phyloP scores from a whole-genome alignment of 23 red algal genomes.

The Gracilaria gracilis region DNA sequence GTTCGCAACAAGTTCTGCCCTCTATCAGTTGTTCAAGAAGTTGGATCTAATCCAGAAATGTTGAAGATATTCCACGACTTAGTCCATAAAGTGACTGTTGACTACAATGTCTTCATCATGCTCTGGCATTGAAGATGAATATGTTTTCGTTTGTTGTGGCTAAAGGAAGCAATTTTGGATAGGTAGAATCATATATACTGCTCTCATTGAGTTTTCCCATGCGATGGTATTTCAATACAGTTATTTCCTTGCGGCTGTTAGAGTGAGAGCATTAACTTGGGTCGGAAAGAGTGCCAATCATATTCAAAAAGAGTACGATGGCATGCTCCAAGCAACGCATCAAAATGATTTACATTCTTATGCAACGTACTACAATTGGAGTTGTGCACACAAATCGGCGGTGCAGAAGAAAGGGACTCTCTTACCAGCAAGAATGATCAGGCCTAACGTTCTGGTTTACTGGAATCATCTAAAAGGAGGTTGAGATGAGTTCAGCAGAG shows the following conservation, averaged over 20 bases:
- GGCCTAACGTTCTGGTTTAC: constrained; percentile 9
- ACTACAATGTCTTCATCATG: constrained; percentile 27
- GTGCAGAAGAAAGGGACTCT: background rate
- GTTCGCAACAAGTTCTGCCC: background rate
- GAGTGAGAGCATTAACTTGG: constrained; percentile 29
- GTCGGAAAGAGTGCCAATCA: background rate
- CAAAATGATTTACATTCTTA: constrained; percentile 10
- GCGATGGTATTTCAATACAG: too few species aligned
- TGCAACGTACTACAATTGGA: constrained; percentile 20
- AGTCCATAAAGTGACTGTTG: background rate
- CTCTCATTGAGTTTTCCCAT: background rate
- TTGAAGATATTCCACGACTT: constrained; percentile 20
- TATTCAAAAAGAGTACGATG: constrained; percentile 14
- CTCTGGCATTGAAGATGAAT: background rate
- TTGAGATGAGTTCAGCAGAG: constrained; percentile 32
- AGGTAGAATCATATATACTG: background rate
- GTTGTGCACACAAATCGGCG: background rate
- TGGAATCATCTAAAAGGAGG: constrained; percentile 35
- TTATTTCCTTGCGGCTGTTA: too few species aligned
- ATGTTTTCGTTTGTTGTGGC: constrained; percentile 1
- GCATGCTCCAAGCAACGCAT: background rate
- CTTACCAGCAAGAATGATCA: constrained; percentile 21
- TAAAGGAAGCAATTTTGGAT: constrained; percentile 8
- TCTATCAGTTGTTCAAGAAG: background rate
- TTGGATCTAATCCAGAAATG: background rate